Evolutionary conservation across 306 rosid genomes (phyloP).

Genomic region (Cicer yamashitae): DNA sequence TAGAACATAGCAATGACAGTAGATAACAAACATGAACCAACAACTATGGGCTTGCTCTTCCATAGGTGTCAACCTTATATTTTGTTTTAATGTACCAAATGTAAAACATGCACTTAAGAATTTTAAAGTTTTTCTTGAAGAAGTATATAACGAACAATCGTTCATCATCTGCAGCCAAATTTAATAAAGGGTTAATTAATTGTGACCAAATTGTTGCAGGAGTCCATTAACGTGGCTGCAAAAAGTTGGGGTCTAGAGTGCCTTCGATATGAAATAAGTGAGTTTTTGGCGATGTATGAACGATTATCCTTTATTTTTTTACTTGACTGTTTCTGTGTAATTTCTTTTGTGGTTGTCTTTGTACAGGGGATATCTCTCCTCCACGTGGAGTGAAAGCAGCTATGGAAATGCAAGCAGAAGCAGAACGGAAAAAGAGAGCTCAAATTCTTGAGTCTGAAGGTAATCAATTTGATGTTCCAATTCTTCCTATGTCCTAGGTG

Average conservation of each 20-base stretch:
- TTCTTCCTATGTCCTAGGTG: slow-evolving; percentile 26
- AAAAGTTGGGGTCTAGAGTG: slow-evolving; percentile 92
- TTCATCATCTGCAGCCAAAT: slow-evolving; percentile 21
- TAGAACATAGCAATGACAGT: neutral
- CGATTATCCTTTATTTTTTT: slow-evolving; percentile 21
- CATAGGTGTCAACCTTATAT: slow-evolving; percentile 14
- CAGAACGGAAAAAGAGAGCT: slow-evolving; percentile 96
- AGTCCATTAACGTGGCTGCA: slow-evolving; percentile 84
- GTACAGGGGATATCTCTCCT: slow-evolving; percentile 94
- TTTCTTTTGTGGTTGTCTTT: slow-evolving; percentile 40
- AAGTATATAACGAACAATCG: neutral
- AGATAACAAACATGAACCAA: slow-evolving; percentile 31
- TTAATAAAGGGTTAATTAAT: slow-evolving; percentile 33
- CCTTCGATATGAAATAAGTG: slow-evolving; percentile 95
- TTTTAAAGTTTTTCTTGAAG: neutral
- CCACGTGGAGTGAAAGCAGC: slow-evolving; percentile 95
- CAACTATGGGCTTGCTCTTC: slow-evolving; percentile 1
- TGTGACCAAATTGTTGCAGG: slow-evolving; percentile 62
- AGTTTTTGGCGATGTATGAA: slow-evolving; percentile 44
- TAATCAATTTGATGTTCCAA: slow-evolving; percentile 41
- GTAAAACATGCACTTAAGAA: neutral
- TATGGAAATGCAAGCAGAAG: slow-evolving; percentile 99
- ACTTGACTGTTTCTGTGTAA: slow-evolving; percentile 1
- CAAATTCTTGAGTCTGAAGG: slow-evolving; percentile 98
- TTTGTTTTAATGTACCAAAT: slow-evolving; percentile 25